Evolutionary conservation across 2,329 filamentous ascomycete genomes (phyloP), one percentile per base, ranked within the genome.

Genomic region (Penicillium brasilianum): DNA sequence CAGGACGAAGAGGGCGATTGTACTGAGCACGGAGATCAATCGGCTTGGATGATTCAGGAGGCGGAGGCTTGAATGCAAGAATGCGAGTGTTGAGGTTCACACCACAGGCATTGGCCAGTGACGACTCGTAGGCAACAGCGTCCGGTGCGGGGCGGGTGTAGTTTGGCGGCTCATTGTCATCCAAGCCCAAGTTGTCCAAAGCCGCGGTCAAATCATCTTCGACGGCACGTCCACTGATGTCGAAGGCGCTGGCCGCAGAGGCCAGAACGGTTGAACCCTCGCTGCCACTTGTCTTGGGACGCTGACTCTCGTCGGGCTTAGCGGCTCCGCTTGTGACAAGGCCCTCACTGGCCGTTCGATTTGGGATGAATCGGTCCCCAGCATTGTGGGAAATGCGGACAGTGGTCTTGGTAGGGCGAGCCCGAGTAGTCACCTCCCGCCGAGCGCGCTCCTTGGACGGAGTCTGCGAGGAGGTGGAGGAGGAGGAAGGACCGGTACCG

Each of bases 11-110:
- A 37, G 95, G 95, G 63, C 95, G 89, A 84, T 98, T 99, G 86
- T 99, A 99, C 78, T 99, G 95, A 64, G 95, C 92, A 61, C 95
- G 90, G 64, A 99, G 89, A 76, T 99, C 95, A 74, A 99, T 97
- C 37, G 95, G 95, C 85, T 97, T 97, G 36, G 93, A 97, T 7
- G 95, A 98, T 82, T 98, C 95, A 4, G 95, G 95, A n/a, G 95
- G 87, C 2, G 94, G 93, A 57, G 95, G 95, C 88, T 99, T 99
- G 86, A 97, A 99, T 62, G 95, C 91, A 55, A 99, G 90, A 71
- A 99, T 99, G 65, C 95, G 91, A 58, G 93, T 96, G 83, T 93
- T 96, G 64, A 96, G 86, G 74, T 88, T 94, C 65, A 99, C 92
- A 59, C 93, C 95, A 76, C 94, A 98, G 53, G 94, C 94, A 68